Evolutionary conservation across 2,329 filamentous ascomycete species (phyloP).

Genomic region (Pseudogymnoascus sp.): DNA sequence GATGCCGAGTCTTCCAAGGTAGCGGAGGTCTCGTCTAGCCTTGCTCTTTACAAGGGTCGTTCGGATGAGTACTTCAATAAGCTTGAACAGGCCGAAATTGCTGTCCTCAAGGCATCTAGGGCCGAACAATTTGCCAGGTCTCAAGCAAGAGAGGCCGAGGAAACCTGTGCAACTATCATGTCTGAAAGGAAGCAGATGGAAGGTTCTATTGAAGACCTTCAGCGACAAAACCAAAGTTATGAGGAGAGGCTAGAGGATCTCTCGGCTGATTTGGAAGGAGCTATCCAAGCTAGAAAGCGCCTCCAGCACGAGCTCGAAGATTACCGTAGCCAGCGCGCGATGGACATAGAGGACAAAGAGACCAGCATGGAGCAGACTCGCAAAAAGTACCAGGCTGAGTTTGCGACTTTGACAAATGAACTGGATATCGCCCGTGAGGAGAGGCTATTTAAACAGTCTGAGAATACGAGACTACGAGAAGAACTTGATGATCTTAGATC

Average conservation of each 20-base stretch:
- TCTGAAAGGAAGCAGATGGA: slow-evolving; percentile 89
- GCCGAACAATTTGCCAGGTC: slow-evolving; percentile 91
- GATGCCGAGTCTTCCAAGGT: slow-evolving; percentile 82
- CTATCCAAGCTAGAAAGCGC: slow-evolving; percentile 81
- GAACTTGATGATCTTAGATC: slow-evolving; percentile 89
- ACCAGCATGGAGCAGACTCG: slow-evolving; percentile 92
- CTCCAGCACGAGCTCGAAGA: slow-evolving; percentile 96
- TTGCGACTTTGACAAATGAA: slow-evolving; percentile 81
- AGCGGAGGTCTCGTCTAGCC: slow-evolving; percentile 71
- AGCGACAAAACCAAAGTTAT: slow-evolving; percentile 78
- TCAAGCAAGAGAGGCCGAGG: slow-evolving; percentile 83
- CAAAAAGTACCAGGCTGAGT: slow-evolving; percentile 94
- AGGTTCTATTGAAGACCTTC: slow-evolving; percentile 74
- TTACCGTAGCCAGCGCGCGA: slow-evolving; percentile 87
- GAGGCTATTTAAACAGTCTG: slow-evolving; percentile 72
- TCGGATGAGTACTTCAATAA: slow-evolving; percentile 97
- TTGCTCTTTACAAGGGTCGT: slow-evolving; percentile 81
- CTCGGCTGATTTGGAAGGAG: slow-evolving; percentile 77
- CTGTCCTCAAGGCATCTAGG: slow-evolving; percentile 81
- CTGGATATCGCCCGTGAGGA: slow-evolving; percentile 90
- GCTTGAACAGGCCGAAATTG: slow-evolving; percentile 91
- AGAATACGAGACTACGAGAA: slow-evolving; percentile 82
- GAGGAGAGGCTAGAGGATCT: slow-evolving; percentile 89
- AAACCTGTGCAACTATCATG: slow-evolving; percentile 82
- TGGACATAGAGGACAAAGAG: slow-evolving; percentile 96